These are phyloP conservation scores for Parathielavia appendiculata DNA, from an alignment of 495 filamentous ascomycete genomes.

Conservation along the genomic window DNA sequence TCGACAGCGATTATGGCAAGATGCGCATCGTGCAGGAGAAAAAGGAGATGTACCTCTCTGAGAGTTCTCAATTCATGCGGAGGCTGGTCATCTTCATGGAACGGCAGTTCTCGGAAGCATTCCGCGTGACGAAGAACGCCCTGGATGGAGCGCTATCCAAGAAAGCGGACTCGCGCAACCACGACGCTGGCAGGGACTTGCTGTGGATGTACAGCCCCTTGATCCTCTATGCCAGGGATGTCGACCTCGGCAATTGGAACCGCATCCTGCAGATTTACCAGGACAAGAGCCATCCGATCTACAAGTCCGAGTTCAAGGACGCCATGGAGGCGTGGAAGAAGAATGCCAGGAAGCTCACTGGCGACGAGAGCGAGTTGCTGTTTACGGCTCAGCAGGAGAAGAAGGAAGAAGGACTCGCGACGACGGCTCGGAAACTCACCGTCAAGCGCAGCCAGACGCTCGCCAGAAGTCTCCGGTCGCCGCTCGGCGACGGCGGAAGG, in stretches of 20 bases:
- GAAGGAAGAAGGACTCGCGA: constrained; percentile 63
- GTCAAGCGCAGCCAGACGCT: constrained; percentile 79
- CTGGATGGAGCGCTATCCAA: constrained; percentile 49
- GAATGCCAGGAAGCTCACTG: constrained; percentile 67
- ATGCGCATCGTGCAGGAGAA: constrained; percentile 93
- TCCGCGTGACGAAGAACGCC: constrained; percentile 57
- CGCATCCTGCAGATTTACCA: constrained; percentile 74
- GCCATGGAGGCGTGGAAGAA: constrained; percentile 79
- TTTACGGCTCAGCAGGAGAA: constrained; percentile 87
- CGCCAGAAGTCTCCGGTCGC: constrained; percentile 70
- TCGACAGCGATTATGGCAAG: constrained; percentile 76
- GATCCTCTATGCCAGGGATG: constrained; percentile 78
- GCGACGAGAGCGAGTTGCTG: constrained; percentile 80
- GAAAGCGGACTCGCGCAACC: constrained; percentile 51
- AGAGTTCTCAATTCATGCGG: constrained; percentile 66
- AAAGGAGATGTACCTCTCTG: constrained; percentile 75
- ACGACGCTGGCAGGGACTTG: constrained; percentile 47
- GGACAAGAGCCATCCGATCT: constrained; percentile 64
- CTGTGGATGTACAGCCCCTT: constrained; percentile 83
- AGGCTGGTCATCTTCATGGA: constrained; percentile 76
- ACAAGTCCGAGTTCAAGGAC: constrained; percentile 76
- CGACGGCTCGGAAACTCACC: constrained; percentile 81
- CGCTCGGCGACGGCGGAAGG: constrained; percentile 58
- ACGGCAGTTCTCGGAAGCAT: constrained; percentile 69
- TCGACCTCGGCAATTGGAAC: constrained; percentile 75